Evolutionary conservation across 2,329 filamentous ascomycete species (phyloP), one percentile per base, ranked within the genome.

Genomic region (Fusarium dimerum): DNA sequence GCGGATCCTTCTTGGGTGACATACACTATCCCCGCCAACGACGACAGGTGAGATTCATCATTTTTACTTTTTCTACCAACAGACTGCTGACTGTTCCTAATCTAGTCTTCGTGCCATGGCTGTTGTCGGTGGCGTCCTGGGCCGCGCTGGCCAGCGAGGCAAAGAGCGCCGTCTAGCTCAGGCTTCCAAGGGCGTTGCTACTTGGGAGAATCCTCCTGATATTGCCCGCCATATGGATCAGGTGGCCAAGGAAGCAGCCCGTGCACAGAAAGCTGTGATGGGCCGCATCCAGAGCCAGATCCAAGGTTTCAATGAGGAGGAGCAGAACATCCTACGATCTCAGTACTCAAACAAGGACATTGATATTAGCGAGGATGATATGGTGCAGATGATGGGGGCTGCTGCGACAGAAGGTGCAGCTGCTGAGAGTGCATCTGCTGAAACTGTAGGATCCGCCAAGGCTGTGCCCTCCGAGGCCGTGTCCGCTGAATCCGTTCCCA

Each of bases 1-100:
- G 87, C 86, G 3, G 89, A 97, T 72, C 90, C 94, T 1, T 90
- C 90, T 1, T 93, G 90, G 84, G 92, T 97, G 46, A 97, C 94
- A 5, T 99, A 99, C 69, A 89, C 90, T 13, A 97, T 99, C 62
- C 94, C 94, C 2, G 91, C 91, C 46, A 99, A 99, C 71, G 94
- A 99, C 68, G 94, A 99, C 79, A 92, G 87, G 88, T 90, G 71
- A 67, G 79, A 70, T 43, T 38, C 6, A 7, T 26, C 20, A 13
- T 17, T 10, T 36, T 7, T 40, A 20, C 29, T 43, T 10, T 9
- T 16, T 38, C 3, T 29, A 34, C 5, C 15, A 10, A 12, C 10
- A 26, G 29, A 30, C 29, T 10, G 41, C 68, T 75, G 61, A 71
- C 50, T 32, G n/a, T 29, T 11, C 38, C 20, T 26, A 5, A 1